Percentiles rank a stretch among this genome's conserved stretches.
Evolutionary conservation across 2,329 filamentous ascomycete species (phyloP).

Genomic region (Exophiala calicioides): DNA sequence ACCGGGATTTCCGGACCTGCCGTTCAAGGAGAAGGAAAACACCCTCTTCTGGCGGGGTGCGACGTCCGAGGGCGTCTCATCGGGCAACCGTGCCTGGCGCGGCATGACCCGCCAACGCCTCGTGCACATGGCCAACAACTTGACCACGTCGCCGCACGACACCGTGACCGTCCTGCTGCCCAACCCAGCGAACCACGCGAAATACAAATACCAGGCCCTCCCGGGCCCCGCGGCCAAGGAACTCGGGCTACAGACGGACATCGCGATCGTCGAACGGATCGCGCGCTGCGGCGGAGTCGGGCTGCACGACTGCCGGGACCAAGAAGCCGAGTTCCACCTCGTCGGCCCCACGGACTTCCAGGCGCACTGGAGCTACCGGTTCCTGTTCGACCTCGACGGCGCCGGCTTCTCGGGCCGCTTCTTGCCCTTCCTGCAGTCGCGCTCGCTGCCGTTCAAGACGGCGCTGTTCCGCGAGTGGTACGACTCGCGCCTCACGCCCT

Average conservation of each 20-base stretch:
- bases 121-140: conserved; percentile 66
- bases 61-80: conserved; percentile 57
- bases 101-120: conserved; percentile 71
- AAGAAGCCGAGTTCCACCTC: conserved; percentile 55
- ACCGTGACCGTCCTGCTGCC: conserved; percentile 59
- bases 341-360: conserved; percentile 53
- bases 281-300: conserved; percentile 54
- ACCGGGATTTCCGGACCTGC: conserved; percentile 47
- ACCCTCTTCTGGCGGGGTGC: conserved; percentile 74
- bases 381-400: conserved; percentile 71
- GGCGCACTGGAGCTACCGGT: conserved; percentile 65
- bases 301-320: conserved; percentile 52
- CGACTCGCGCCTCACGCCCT: conserved; percentile 70
- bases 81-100: conserved; percentile 57
- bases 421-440: conserved; percentile 65
- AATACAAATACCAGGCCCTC: conserved; percentile 60
- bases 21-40: conserved; percentile 64
- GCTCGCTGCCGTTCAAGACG: conserved; percentile 67
- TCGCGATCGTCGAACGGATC: conserved; percentile 61
- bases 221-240: conserved; percentile 41
- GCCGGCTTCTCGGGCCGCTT: conserved; percentile 66
- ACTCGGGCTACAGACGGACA: conserved; percentile 57
- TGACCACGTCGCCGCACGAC: conserved; percentile 45
- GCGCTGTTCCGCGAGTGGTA: conserved; percentile 79
- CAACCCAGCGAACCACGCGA: conserved; percentile 37